Evolutionary conservation across 2,329 filamentous ascomycete species (phyloP).

Genomic region (Diplocarpon rosae): DNA sequence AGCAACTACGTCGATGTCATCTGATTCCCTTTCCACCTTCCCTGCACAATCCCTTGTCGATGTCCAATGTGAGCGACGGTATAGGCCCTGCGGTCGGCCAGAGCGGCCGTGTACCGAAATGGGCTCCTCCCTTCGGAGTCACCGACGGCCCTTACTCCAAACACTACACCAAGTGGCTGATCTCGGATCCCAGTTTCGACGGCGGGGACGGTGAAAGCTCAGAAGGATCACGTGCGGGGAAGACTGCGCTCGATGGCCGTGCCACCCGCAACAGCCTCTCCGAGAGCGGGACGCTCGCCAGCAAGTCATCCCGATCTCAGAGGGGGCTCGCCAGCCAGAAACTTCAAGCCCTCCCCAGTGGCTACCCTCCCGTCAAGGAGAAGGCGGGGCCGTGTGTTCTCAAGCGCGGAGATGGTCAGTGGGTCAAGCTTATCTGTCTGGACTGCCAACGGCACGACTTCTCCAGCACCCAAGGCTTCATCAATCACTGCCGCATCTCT

Average conservation of each 20-base stretch:
- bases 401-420: constrained; percentile 73
- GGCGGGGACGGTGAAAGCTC: constrained; percentile 40
- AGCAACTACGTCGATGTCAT: constrained; percentile 86
- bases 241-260: constrained; percentile 55
- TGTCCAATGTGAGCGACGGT: constrained; percentile 62
- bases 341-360: constrained; percentile 57
- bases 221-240: constrained; percentile 26
- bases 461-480: constrained; percentile 95
- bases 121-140: constrained; percentile 83
- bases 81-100: constrained; percentile 57
- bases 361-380: constrained; percentile 64
- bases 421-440: constrained; percentile 82
- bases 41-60: constrained; percentile 53
- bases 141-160: constrained; percentile 85
- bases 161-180: constrained; percentile 92
- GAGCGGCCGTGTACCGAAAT: constrained; percentile 57
- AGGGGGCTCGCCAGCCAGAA: constrained; percentile 49
- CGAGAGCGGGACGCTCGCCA: constrained; percentile 40
- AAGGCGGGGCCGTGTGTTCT: constrained; percentile 75
- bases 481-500: constrained; percentile 96
- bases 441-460: constrained; percentile 88
- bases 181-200: constrained; percentile 81
- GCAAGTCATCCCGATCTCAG: constrained; percentile 42
- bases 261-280: constrained; percentile 65
- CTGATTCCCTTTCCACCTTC: constrained; percentile 80